These are phyloP conservation scores for Fonsecaea multimorphosa DNA, from an alignment of 2,329 filamentous ascomycete genomes.

Conservation along the genomic window DNA sequence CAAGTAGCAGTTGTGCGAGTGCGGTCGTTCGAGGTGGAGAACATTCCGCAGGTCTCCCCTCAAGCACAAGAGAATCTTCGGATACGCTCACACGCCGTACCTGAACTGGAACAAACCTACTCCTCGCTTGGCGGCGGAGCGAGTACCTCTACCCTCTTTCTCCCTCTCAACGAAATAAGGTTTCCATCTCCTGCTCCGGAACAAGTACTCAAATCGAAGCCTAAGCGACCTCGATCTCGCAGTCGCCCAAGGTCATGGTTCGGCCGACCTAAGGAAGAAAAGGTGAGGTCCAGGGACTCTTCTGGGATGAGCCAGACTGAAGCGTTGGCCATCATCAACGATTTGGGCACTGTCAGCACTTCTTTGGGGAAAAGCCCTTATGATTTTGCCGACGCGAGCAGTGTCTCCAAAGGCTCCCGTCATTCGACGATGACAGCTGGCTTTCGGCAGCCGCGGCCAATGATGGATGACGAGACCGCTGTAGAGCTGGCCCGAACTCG, in stretches of 20 bases:
- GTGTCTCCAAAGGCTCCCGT: conserved; percentile 8
- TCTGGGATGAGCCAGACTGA: conserved; percentile 26
- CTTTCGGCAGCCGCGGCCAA: conserved; percentile 27
- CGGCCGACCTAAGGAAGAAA: conserved; percentile 29
- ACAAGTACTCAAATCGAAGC: not conserved
- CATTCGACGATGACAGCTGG: conserved; percentile 11
- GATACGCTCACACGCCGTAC: conserved; percentile 35
- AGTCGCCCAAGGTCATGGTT: conserved; percentile 37
- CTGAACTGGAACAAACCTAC: conserved; percentile 38
- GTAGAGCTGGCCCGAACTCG: conserved; percentile 30
- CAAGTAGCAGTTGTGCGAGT: conserved; percentile 31
- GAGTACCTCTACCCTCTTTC: conserved; percentile 31
- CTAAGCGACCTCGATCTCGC: conserved; percentile 26
- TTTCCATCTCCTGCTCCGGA: conserved; percentile 38
- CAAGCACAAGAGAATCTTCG: conserved; percentile 35
- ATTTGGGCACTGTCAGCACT: conserved; percentile 31
- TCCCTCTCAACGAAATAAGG: conserved; percentile 27
- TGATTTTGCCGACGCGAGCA: conserved; percentile 28
- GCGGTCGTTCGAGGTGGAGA: conserved; percentile 29
- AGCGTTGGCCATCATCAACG: conserved; percentile 31
- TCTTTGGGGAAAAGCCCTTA: conserved; percentile 35
- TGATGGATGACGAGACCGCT: conserved; percentile 37
- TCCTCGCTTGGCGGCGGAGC: conserved; percentile 21
- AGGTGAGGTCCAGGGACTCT: conserved; percentile 15
- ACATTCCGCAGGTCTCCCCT: conserved; percentile 32